Evolutionary conservation across 1,139 yeast species (phyloP).

Genomic region (Zygosaccharomyces sapae): DNA sequence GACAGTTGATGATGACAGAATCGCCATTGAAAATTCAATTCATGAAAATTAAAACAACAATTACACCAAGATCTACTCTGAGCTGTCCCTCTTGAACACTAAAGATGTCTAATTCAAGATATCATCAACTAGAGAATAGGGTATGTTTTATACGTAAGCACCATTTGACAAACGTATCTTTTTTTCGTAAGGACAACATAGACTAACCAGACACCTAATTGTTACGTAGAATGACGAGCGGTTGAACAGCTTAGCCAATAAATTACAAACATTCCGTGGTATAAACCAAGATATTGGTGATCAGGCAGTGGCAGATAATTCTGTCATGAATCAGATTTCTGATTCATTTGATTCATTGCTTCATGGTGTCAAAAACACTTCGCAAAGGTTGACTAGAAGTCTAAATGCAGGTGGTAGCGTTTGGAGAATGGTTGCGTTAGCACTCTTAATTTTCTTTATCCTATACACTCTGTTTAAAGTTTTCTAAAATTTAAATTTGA

Average conservation of each 20-base stretch:
- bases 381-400: conserved; percentile 60
- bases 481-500: conserved; percentile 36
- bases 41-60: conserved; percentile 33
- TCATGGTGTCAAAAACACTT: conserved; percentile 59
- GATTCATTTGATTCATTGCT: conserved; percentile 60
- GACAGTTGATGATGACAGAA: conserved; percentile 34
- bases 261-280: conserved; percentile 54
- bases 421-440: conserved; percentile 54
- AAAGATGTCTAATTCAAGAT: conserved; percentile 41
- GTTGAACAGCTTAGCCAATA: conserved; percentile 56
- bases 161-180: too few species aligned
- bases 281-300: conserved; percentile 62
- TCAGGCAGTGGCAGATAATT: conserved; percentile 54
- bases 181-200: too few species aligned
- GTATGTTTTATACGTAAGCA: conserved; percentile 27
- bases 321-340: conserved; percentile 52
- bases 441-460: conserved; percentile 58
- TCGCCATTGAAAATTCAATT: conserved; percentile 31
- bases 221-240: conserved; percentile 50
- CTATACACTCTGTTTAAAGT: conserved; percentile 64
- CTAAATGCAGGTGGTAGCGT: conserved; percentile 54
- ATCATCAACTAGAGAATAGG: conserved; percentile 42
- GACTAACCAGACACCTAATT: too few species aligned
- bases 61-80: conserved; percentile 43
- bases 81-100: conserved; percentile 9